A percentile compares a stretch with the other conserved stretches of the same genome.
phyloP scores from a whole-genome alignment of 139 green algal species.

The Zygnema cylindricum region DNA sequence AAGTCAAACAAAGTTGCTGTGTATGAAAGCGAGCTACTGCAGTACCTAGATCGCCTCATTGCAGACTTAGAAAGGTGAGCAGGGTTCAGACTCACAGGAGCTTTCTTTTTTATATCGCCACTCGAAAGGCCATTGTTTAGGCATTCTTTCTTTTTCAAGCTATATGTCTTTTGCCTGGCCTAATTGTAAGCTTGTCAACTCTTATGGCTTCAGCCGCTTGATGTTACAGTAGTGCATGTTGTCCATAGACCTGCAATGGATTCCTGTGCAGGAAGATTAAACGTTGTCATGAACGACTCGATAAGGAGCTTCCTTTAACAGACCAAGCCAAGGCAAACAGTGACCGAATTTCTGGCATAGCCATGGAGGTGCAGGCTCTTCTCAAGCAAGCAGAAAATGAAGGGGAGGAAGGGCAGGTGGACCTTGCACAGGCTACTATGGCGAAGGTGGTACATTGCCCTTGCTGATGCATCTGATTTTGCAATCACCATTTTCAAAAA shows the following conservation, averaged over 20 bases:
- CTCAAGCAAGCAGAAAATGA: conserved; percentile 45
- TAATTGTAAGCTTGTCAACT: too few relatives aligned
- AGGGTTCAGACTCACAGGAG: neutral
- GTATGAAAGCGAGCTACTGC: conserved; percentile 32
- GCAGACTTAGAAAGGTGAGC: conserved; percentile 33
- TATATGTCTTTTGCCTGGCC: too few relatives aligned
- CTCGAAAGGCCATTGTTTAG: neutral
- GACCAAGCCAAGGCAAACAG: conserved; percentile 12
- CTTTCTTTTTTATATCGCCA: too few relatives aligned
- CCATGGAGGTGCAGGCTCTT: conserved; percentile 30
- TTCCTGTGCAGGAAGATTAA: conserved; percentile 38
- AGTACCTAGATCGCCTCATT: conserved; percentile 39
- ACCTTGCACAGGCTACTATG: conserved; percentile 38
- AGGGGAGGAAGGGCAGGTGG: conserved; percentile 44
- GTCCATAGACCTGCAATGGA: too few relatives aligned
- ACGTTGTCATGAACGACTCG: conserved; percentile 44
- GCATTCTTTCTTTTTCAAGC: neutral
- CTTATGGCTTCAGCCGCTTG: too few relatives aligned
- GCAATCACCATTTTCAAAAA: too few relatives aligned
- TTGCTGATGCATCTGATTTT: too few relatives aligned
- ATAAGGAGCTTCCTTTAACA: conserved; percentile 30
- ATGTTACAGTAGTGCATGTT: too few relatives aligned
- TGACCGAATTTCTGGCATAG: conserved; percentile 32
- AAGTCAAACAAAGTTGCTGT: conserved; percentile 24
- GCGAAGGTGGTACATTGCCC: neutral